Base-by-base conservation (phyloP, 2,329 filamentous ascomycete species). In the Hypoxylon sp. region DNA sequence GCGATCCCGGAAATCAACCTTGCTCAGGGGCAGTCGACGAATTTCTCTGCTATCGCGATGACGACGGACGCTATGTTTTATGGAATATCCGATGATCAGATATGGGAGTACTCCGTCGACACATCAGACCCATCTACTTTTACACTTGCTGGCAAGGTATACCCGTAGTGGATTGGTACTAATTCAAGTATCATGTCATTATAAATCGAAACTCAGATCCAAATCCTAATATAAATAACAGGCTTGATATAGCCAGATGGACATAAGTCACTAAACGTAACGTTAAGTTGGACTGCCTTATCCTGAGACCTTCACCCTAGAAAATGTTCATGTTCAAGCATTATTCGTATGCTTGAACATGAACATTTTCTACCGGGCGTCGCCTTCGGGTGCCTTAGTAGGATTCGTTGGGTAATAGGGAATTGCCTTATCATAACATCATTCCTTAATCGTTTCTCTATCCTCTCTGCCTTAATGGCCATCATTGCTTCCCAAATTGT, bases 41-140 rank as follows among this genome's bases (percentile, higher is more conserved):
- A 66, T 32, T 74, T 74, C 56, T 70, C 67, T 1, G 71, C 71
- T 10, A 73, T 74, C 7, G 69, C 72, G 19, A 68, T 68, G 61
- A 72, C 69, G 34, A 63, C 57, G 19, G 72, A 74, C 48, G 71
- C 65, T 3, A 67, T 69, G 63, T 69, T 74, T 30, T 74, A 74
- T 30, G 69, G 72, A 5, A 70, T 74, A 48, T 48, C 62, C 3
- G 67, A 67, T 10, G 72, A 72, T 17, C 59, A 74, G 60, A 60
- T 74, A n/a, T 70, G 62, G 65, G 68, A 68, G 36, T 70, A 68
- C 19, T 51, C 65, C 3, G 56, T 71, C 7, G 64, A 72, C 21
- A 50, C 53, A 4, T 23, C 64, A 10, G 62, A 72, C 11, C 66
- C 72, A 11, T 63, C 68, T 14, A 67, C 19, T n/a, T 67, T 72